A percentile compares a stretch with the other conserved stretches of the same genome.
Conservation (phyloP, 495 filamentous ascomycete genomes). For the Ramalina peruviana region DNA sequence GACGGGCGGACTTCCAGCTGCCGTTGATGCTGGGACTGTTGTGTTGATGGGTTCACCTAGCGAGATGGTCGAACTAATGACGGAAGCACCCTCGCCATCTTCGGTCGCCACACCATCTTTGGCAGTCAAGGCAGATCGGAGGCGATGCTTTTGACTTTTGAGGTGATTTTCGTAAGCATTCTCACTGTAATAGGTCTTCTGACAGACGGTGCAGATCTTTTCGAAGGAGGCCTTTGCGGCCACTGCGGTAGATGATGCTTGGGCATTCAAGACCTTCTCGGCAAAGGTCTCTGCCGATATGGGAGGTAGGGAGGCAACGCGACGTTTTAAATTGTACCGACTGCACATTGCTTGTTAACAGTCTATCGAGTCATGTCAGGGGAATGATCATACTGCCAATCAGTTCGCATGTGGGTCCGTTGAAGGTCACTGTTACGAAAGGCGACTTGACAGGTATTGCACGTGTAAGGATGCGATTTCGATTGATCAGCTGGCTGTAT, state of each 20-base stretch:
- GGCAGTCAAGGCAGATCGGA: constrained; percentile 39
- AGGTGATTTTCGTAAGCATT: constrained; percentile 92
- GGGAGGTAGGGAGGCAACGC: constrained; percentile 80
- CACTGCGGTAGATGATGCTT: constrained; percentile 67
- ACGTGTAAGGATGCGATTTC: constrained; percentile 76
- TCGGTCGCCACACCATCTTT: constrained; percentile 24
- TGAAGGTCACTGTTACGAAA: constrained; percentile 91
- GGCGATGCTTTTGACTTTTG: constrained; percentile 78
- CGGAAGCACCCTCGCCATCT: constrained; percentile 63
- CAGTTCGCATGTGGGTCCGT: constrained; percentile 85
- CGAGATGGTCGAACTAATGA: constrained; percentile 84
- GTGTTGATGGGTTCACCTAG: constrained; percentile 63
- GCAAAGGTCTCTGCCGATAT: constrained; percentile 87
- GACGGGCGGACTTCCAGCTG: background rate
- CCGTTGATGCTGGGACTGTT: constrained; percentile 20
- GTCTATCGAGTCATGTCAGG: background rate
- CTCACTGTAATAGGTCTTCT: constrained; percentile 88
- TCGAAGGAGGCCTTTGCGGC: constrained; percentile 85
- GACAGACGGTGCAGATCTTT: constrained; percentile 65
- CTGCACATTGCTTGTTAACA: constrained; percentile 28
- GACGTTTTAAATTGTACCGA: constrained; percentile 93
- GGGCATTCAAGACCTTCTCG: constrained; percentile 90
- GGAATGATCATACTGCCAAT: constrained; percentile 76
- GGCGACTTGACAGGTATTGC: constrained; percentile 94
- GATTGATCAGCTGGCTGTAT: constrained; percentile 21